Base-by-base conservation (phyloP, 257 asterid species). In the Salvia hispanica region DNA sequence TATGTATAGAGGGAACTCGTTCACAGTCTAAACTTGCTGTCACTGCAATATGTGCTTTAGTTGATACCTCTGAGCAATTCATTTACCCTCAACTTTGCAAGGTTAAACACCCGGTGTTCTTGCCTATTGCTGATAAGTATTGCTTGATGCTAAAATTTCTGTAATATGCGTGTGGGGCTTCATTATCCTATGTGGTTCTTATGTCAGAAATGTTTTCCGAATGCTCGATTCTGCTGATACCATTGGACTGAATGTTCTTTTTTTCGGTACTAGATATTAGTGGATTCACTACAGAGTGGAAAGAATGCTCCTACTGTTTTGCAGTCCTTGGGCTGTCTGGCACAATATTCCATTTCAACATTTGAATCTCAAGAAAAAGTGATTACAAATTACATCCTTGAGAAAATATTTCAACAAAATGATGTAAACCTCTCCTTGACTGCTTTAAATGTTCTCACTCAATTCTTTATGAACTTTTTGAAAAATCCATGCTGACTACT, bases 321-420 rank as follows among this genome's bases (percentile, higher is more conserved):
- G 83, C 94, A 92, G 85, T 89, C 96, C 71, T 70, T 92, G 63
- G 96, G 98, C 71, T 89, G 98, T 67, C 64, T 89, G 77, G 90
- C 95, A 36, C 98, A 87, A 55, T 76, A 84, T 75, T 89, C 83
- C 14, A 59, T 72, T 70, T 80, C 85, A 64, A 73, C 92, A 71
- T 85, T 78, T 76, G 90, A 82, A 76, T 79, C 76, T 71, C 86
- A 81, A n/a, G 95, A 83, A 75, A 72, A 80, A 60, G 84, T 62
- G 79, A 80, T 89, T 67, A 63, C 79, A 46, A 48, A 66, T 47
- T 81, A 79, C 74, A 87, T 89, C 67, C 63, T 82, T 64, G 86
- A 87, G 77, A 82, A 85, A 76, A 76, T 91, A 78, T 89, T 89
- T 80, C 83, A 69, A 59, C 75, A 71, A 72, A 82, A 79, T 69